Evolutionary conservation across 768 basidiomycete genomes (phyloP).

Genomic region (Panaeolus cyanescens): DNA sequence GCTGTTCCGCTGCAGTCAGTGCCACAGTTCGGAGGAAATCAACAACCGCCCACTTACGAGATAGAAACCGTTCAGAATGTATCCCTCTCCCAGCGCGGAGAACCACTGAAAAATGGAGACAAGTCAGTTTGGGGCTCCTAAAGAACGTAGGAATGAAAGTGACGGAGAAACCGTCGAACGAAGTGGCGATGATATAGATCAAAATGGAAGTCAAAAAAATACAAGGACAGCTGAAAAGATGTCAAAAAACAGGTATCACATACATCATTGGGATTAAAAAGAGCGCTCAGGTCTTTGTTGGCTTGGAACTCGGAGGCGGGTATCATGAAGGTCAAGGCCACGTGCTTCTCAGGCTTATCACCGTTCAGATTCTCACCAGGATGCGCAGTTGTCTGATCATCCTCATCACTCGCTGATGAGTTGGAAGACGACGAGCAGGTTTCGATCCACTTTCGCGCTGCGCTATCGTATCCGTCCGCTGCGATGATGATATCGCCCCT

Average conservation of each 20-base stretch:
- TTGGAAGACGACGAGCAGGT: neutral
- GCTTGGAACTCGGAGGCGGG: conserved; percentile 1
- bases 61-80: conserved; percentile 24
- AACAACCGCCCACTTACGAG: conserved; percentile 16
- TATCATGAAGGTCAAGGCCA: neutral
- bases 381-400: conserved; percentile 19
- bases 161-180: neutral
- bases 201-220: neutral
- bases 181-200: conserved; percentile 23
- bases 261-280: neutral
- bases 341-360: neutral
- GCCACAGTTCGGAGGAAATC: neutral
- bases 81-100: conserved; percentile 15
- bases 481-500: conserved; percentile 56
- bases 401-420: conserved; percentile 13
- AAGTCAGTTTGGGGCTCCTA: neutral
- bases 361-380: neutral
- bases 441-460: conserved; percentile 23
- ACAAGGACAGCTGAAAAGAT: conserved; percentile 3
- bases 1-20: conserved; percentile 15
- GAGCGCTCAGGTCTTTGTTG: neutral
- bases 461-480: conserved; percentile 54
- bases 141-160: neutral
- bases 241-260: neutral
- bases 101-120: conserved; percentile 8